Base-by-base conservation (phyloP, 2,329 filamentous ascomycete genomes). In the Paracamarosporium sp. region DNA sequence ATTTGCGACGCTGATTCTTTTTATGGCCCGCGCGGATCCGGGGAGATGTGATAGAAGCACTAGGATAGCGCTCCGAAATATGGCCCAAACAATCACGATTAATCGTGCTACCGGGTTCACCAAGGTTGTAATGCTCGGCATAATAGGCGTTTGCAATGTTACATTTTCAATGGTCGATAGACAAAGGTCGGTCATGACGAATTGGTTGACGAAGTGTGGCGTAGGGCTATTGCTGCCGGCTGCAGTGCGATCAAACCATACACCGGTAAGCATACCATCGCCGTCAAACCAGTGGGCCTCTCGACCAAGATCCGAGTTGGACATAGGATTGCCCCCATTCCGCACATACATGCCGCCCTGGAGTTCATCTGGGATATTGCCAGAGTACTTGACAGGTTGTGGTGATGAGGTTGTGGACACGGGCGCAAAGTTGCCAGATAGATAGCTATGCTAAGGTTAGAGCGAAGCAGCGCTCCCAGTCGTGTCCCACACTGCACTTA, bases 271-370 rank as follows among this genome's bases (percentile, higher is more conserved):
- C 89, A 91, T 91, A 4, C 89, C 89, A 69, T 91, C 88, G 30
- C 89, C 89, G 64, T 91, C 89, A 60, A 91, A 91, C 88, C 88
- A 91, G 69, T 91, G 89, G 8, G 86, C 83, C 68, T 89, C 86
- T 61, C 87, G 81, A 36, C 82, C 83, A 2, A 86, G 71, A 53
- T 89, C 84, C 22, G 84, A 79, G 56, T 90, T 87, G 27, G 82
- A 82, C 7, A 89, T 79, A 5, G 89, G 88, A 65, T 91, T 91
- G 27, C 85, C 87, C 38, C 89, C 89, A 69, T 91, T 92, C 15
- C 89, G 85, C 27, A 91, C 85, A 66, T 91, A 91, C 73, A 91
- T 84, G 12, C 89, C 89, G 1, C 88, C 89, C 8, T 82, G 81
- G 38, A 92, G 80, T 59, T 90, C 88, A n/a, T 76, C 60, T 1